Percentiles rank a stretch among this genome's conserved stretches.
phyloP scores from a whole-genome alignment of 345 rosid genomes.

The Murraya paniculata region DNA sequence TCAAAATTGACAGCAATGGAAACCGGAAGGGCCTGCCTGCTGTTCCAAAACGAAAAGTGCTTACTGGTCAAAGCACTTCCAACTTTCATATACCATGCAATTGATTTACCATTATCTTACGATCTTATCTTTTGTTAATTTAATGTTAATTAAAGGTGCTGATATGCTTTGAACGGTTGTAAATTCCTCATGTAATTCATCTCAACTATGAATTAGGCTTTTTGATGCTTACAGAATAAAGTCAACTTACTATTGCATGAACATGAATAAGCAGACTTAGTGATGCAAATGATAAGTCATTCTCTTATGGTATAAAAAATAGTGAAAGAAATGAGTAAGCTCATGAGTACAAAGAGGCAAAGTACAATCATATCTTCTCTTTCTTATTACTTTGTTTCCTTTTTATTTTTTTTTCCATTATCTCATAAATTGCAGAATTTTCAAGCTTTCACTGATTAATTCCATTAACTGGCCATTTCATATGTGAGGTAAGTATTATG shows the following conservation, averaged over 20 bases:
- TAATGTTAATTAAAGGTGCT: neutral
- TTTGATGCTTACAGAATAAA: constrained; percentile 15
- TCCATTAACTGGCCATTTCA: constrained; percentile 14
- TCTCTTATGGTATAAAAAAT: constrained; percentile 16
- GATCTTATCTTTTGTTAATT: neutral
- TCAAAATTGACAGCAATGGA: constrained; percentile 7
- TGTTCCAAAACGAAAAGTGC: neutral
- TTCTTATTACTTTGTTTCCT: neutral
- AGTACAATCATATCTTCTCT: constrained; percentile 25
- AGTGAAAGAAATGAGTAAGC: constrained; percentile 31
- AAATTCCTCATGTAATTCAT: neutral
- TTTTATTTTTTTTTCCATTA: neutral
- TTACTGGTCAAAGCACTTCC: constrained; percentile 11
- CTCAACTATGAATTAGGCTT: neutral
- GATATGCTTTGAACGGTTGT: constrained; percentile 1
- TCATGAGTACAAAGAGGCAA: constrained; percentile 39
- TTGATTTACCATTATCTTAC: constrained; percentile 9
- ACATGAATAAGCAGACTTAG: constrained; percentile 1
- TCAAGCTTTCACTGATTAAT: constrained; percentile 27
- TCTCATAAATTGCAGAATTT: constrained; percentile 12
- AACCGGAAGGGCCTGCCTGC: neutral
- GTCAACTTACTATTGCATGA: constrained; percentile 29
- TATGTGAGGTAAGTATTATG: constrained; percentile 21
- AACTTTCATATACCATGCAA: constrained; percentile 13
- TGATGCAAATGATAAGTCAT: constrained; percentile 29